A percentile compares a stretch with the other conserved stretches of the same genome.
Evolutionary conservation across 352 stramenopile genomes (phyloP).

Genomic region (Detonula confervacea): DNA sequence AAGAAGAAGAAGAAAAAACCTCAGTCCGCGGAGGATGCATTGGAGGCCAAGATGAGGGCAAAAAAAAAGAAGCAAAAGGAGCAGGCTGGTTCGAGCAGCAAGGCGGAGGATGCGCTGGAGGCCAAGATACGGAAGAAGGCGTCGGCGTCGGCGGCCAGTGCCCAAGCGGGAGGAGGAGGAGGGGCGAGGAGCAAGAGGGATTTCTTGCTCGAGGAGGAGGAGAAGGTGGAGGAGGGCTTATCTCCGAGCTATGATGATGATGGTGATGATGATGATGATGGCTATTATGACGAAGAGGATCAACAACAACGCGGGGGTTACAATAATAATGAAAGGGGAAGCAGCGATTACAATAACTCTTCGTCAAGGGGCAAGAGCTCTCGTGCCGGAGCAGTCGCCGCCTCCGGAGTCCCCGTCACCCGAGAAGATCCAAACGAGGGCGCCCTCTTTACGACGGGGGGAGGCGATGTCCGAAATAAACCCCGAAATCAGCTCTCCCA

Average conservation of each 20-base stretch:
- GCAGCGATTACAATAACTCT: not conserved
- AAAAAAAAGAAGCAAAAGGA: conserved; percentile 42
- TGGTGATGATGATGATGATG: conserved; percentile 16
- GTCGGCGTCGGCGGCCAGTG: not conserved
- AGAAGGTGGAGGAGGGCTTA: conserved; percentile 4
- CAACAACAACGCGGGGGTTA: conserved; percentile 4
- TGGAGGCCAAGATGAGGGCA: conserved; percentile 31
- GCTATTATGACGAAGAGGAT: conserved; percentile 2
- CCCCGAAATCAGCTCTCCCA: conserved; percentile 26
- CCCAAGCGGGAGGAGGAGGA: not conserved
- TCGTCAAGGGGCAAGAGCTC: conserved; percentile 4
- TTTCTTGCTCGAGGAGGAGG: not conserved
- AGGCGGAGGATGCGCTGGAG: conserved; percentile 35
- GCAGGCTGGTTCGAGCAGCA: not conserved
- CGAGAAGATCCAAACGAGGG: not conserved
- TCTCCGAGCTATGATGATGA: not conserved
- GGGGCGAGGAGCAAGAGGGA: not conserved
- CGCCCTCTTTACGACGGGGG: conserved; percentile 26
- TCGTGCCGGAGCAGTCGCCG: not conserved
- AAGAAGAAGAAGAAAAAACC: not conserved
- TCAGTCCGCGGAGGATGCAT: conserved; percentile 15
- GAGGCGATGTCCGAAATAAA: conserved; percentile 41
- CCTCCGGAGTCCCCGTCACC: conserved; percentile 6
- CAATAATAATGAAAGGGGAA: not conserved
- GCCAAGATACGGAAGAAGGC: conserved; percentile 37